Conservation (phyloP, 176 grass and related monocot genomes). For the Zoysia japonica region DNA sequence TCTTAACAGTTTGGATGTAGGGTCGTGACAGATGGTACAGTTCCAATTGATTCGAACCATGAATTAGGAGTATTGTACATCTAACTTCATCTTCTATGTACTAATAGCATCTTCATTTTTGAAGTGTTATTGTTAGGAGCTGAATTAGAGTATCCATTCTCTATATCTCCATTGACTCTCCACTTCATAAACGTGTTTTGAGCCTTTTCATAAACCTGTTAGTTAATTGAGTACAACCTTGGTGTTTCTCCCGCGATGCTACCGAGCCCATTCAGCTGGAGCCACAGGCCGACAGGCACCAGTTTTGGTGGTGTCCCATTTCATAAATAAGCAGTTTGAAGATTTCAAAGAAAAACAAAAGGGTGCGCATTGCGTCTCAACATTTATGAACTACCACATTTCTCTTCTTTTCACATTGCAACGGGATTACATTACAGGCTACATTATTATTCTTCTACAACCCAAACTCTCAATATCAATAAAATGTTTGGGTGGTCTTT, state of each 20-base stretch:
- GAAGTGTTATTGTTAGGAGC: no score
- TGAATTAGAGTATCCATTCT: neutral
- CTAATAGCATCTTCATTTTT: neutral
- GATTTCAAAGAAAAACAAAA: neutral
- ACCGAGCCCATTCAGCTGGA: neutral
- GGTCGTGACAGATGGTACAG: neutral
- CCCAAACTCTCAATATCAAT: slow-evolving; percentile 68
- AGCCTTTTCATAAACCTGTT: no score
- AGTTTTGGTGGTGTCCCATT: neutral
- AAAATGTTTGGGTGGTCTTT: slow-evolving; percentile 69
- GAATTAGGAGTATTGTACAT: neutral
- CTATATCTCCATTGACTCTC: neutral
- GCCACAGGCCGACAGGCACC: neutral
- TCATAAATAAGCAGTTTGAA: neutral
- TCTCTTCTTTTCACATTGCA: slow-evolving; percentile 40
- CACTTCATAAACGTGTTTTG: neutral
- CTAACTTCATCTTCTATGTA: neutral
- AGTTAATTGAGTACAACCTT: neutral
- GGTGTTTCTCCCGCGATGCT: neutral
- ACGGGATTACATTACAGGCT: slow-evolving; percentile 48
- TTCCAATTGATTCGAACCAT: neutral
- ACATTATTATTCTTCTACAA: slow-evolving; percentile 69
- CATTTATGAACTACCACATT: slow-evolving; percentile 39
- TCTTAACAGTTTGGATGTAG: no score
- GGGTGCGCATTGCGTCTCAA: neutral